Evolutionary conservation across 371 early-diverging fungal genomes (phyloP), one percentile per base, ranked within the genome.

Genomic region (Synchytrium microbalum): DNA sequence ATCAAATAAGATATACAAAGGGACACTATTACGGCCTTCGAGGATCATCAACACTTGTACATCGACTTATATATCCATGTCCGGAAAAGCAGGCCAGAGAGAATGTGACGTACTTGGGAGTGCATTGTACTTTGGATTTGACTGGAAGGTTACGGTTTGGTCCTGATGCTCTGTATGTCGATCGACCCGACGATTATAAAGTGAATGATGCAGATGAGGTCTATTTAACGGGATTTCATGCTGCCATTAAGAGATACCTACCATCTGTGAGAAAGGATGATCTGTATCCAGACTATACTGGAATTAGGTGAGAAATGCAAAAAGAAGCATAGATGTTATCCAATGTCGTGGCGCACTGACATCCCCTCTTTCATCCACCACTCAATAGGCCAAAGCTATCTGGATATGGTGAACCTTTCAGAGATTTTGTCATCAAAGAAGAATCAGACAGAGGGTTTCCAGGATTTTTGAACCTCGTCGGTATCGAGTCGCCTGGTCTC

Each of bases 401-500:
- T 31, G 82, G 79, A 0, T 86, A 87, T 1, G 89, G 86, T 25
- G 90, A 83, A 31, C 74, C 82, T 0, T 87, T 90, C 67, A 71
- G 77, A 56, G 95, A 94, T 67, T 94, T 94, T 76, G 74, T 85
- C 0, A 84, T 93, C 32, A 73, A 80, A 27, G 82, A 88, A 32
- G 85, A 86, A 63, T 54, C 32, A 0, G 72, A 76, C 3, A 64
- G 60, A 28, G 83, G 77, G 0, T 62, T 77, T 29, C 66, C 74
- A 0, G 84, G 86, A 0, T 85, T 90, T 66, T 84, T 91, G 56
- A 87, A 88, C 53, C 72, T 92, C 26, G 69, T 88, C 2, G 95
- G 93, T 26, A 92, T 94, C 29, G 95, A 94, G 69, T 90, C 90
- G 58, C 95, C 95, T 1, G 95, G 95, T 1, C 68, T 94, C 53